These are phyloP conservation scores for Guyanaporus albipodus DNA, from an alignment of 768 basidiomycete species.

Conservation along the genomic window DNA sequence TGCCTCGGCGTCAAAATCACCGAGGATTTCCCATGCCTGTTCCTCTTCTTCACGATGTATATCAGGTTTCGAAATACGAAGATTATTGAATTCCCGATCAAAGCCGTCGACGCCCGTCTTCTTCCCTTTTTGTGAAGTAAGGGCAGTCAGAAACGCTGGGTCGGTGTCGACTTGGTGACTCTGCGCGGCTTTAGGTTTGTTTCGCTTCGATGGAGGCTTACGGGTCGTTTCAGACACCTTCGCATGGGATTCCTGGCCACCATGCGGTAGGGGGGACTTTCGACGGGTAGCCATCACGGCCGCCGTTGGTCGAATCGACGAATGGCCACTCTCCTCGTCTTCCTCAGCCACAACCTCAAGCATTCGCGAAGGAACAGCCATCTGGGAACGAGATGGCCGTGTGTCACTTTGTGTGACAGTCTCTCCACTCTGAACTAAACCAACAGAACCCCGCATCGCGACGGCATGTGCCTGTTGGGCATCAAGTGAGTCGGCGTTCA, in stretches of 20 bases:
- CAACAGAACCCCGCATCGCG: slow-evolving; percentile 10
- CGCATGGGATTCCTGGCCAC: neutral
- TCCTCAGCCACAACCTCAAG: slow-evolving; percentile 49
- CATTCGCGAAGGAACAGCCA: slow-evolving; percentile 4
- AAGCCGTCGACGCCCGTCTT: slow-evolving; percentile 60
- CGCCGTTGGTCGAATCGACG: neutral
- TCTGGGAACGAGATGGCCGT: slow-evolving; percentile 7
- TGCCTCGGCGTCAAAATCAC: slow-evolving; percentile 59
- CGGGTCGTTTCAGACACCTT: slow-evolving; percentile 26
- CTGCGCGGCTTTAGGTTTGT: slow-evolving; percentile 3
- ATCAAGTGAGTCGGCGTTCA: slow-evolving; percentile 25
- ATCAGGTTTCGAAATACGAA: slow-evolving; percentile 67
- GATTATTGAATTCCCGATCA: slow-evolving; percentile 76
- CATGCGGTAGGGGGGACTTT: slow-evolving; percentile 2
- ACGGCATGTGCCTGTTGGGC: slow-evolving; percentile 10
- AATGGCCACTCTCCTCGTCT: slow-evolving; percentile 43
- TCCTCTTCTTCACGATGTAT: slow-evolving; percentile 44
- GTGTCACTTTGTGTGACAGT: slow-evolving; percentile 29
- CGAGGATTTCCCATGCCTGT: slow-evolving; percentile 55
- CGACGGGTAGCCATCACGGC: neutral
- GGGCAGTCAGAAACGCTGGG: slow-evolving; percentile 61
- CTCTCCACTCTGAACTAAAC: slow-evolving; percentile 11
- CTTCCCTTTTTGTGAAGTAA: slow-evolving; percentile 70
- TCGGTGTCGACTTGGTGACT: slow-evolving; percentile 49
- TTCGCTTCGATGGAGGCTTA: slow-evolving; percentile 5